phyloP scores from a whole-genome alignment of 78 protist species.

The Cavenderia fasciculata region DNA sequence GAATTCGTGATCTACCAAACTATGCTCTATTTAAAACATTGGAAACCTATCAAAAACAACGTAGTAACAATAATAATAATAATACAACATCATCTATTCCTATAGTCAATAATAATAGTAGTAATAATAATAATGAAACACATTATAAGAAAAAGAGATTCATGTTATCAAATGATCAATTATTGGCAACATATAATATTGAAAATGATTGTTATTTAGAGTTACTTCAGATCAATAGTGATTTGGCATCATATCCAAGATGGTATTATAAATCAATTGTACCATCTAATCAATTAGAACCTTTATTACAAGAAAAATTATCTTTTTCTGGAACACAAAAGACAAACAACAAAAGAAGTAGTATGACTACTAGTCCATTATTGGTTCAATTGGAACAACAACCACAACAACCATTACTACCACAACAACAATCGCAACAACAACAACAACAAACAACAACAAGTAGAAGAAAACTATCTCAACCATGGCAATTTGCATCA shows the following conservation, averaged over 20 bases:
- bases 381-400: background rate
- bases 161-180: slow-evolving; percentile 48
- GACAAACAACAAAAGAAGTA: background rate
- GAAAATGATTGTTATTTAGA: background rate
- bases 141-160: background rate
- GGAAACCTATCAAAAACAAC: background rate
- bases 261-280: slow-evolving; percentile 69
- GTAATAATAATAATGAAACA: background rate
- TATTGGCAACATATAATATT: slow-evolving; percentile 23
- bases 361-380: background rate
- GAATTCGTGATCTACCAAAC: background rate
- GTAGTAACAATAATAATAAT: background rate
- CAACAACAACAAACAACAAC: background rate
- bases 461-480: background rate
- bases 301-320: slow-evolving; percentile 23
- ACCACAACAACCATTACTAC: background rate
- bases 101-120: background rate
- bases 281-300: slow-evolving; percentile 55
- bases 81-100: background rate
- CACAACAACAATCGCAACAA: background rate
- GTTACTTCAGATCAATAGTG: background rate
- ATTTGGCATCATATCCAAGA: background rate
- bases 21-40: slow-evolving; percentile 30
- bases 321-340: background rate
- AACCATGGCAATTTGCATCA: background rate